Evolutionary conservation across 2,329 filamentous ascomycete genomes (phyloP).

Genomic region (Cladosporium sp.): DNA sequence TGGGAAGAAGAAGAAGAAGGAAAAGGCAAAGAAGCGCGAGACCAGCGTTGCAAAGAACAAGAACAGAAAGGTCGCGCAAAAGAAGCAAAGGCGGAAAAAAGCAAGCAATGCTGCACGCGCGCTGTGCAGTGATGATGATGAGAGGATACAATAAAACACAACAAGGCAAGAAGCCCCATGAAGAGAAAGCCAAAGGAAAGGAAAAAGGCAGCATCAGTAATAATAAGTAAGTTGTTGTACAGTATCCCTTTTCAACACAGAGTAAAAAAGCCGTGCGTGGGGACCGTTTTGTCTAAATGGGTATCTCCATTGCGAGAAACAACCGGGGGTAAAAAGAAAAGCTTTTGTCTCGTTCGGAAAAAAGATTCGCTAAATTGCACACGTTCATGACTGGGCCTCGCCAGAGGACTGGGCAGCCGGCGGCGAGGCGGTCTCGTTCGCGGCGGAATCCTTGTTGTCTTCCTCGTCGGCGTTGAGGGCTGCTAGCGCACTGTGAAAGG

Average conservation of each 20-base stretch:
- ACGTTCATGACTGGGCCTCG: slow-evolving; percentile 22
- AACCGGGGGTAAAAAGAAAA: slow-evolving; percentile 12
- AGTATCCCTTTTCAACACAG: slow-evolving; percentile 5
- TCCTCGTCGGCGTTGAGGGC: slow-evolving; percentile 58
- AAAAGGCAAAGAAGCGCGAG: neutral
- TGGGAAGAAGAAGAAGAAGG: neutral
- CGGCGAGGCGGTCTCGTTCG: slow-evolving; percentile 15
- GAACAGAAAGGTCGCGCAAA: neutral
- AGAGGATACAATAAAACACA: neutral
- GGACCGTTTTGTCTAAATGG: slow-evolving; percentile 20
- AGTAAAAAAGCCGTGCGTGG: slow-evolving; percentile 6
- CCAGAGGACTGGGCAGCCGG: slow-evolving; percentile 16
- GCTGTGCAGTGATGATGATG: neutral
- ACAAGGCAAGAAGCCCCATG: neutral
- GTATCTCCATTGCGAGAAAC: slow-evolving; percentile 21
- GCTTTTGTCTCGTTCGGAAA: slow-evolving; percentile 12
- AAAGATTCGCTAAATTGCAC: slow-evolving; percentile 16
- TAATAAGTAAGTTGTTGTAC: slow-evolving; percentile 19
- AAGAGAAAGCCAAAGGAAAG: neutral
- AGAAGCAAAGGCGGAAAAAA: neutral
- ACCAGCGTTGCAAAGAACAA: neutral
- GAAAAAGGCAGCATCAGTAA: neutral
- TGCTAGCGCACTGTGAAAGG: slow-evolving; percentile 52
- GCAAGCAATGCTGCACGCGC: neutral
- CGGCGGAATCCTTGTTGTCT: slow-evolving; percentile 57